Base-by-base conservation (phyloP, 805 yeast genomes). In the Schizosaccharomyces japonicus region DNA sequence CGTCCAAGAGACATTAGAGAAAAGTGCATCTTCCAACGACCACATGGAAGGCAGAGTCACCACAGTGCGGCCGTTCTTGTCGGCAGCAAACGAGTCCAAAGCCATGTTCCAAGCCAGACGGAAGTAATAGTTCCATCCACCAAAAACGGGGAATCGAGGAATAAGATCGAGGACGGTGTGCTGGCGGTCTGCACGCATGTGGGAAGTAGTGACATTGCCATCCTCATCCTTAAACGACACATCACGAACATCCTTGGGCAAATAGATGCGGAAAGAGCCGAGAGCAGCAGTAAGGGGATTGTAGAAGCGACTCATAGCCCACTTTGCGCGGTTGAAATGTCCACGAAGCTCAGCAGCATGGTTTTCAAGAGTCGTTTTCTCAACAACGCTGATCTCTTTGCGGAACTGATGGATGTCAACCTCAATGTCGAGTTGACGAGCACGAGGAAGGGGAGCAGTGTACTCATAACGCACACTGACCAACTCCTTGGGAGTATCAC, bases 111-210 rank as follows among this genome's bases (percentile, higher is more conserved):
- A 90, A n/a, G 96, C 96, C 54, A 87, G 62, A 21, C 96, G 90
- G 68, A 82, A 90, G 63, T 87, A 83, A 63, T 83, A 87, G 56
- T 76, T 71, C 98, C 98, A 90, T 39, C 85, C 92, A 45, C 98
- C 98, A 62, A 82, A 80, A 5, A 90, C 60, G n/a, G 98, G 98
- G 66, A 68, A 90, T 60, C 98, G 72, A 49, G 96, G 96, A 57
- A 71, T 73, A 53, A 90, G 60, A 31, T 76, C 65, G 45, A 82
- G 63, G 51, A 64, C 62, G 39, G 69, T 61, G 39, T 62, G 62
- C n/a, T 55, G 52, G 13, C 39, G 40, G 13, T 50, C 51, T 13
- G 51, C 47, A 5, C 55, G 44, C 51, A 63, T 54, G 23, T 66
- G 65, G 46, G 79, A 78, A 2, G 95, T 80, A 5, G 94, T 77